Conservation (phyloP, 306 rosid species). For the Mucuna pruriens region DNA sequence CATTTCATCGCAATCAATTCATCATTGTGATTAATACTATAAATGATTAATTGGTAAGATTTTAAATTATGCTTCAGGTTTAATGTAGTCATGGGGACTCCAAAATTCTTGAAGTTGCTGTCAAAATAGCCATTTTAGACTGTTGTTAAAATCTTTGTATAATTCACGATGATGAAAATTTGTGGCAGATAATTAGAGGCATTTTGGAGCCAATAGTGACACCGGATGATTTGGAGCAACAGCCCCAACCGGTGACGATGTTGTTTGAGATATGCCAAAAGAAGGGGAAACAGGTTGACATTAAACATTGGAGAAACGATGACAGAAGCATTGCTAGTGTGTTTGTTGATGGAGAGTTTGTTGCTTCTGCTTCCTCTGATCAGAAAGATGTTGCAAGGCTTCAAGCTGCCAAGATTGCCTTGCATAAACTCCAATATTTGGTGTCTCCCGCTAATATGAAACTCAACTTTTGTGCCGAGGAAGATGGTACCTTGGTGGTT, state of each 20-base stretch:
- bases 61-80: no score
- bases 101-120: no score
- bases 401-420: constrained; percentile 71
- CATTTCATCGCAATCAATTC: no score
- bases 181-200: constrained; percentile 58
- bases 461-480: not conserved
- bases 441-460: not conserved
- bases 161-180: no score
- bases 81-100: no score
- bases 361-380: constrained; percentile 66
- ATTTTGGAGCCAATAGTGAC: constrained; percentile 78
- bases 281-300: constrained; percentile 61
- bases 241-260: constrained; percentile 74
- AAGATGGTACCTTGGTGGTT: constrained; percentile 52
- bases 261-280: constrained; percentile 71
- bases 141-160: no score
- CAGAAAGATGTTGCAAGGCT: constrained; percentile 68
- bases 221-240: constrained; percentile 47
- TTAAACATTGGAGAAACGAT: constrained; percentile 49
- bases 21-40: no score
- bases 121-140: no score
- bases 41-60: not conserved
- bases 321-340: constrained; percentile 50
- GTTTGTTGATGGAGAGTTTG: constrained; percentile 58
- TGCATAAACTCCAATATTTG: constrained; percentile 43